phyloP scores from a whole-genome alignment of 768 basidiomycete genomes.

The Pholiota molesta region DNA sequence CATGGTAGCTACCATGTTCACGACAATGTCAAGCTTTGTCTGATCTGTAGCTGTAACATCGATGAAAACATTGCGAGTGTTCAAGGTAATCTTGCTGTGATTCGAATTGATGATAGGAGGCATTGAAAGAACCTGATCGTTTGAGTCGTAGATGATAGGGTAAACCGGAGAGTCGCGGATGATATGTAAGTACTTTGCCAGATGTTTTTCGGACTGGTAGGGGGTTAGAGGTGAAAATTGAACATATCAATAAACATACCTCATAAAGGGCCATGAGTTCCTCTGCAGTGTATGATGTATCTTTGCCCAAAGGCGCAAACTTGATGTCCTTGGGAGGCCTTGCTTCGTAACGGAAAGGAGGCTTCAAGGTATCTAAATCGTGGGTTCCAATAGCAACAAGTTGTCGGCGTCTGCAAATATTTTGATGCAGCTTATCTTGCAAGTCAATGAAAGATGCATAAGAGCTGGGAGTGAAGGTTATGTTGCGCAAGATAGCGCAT shows the following conservation, averaged over 20 bases:
- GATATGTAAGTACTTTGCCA: constrained; percentile 87
- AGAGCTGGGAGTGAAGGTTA: constrained; percentile 84
- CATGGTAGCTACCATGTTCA: constrained; percentile 96
- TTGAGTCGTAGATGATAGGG: constrained; percentile 94
- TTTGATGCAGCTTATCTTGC: constrained; percentile 99
- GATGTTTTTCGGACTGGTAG: constrained; percentile 85
- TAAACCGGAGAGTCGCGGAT: constrained; percentile 95
- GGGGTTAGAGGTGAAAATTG: neutral
- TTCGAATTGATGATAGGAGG: constrained; percentile 99
- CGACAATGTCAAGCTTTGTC: constrained; percentile 94
- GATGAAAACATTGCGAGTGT: constrained; percentile 94
- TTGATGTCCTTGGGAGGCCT: constrained; percentile 85
- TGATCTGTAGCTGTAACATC: constrained; percentile 97
- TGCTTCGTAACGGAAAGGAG: constrained; percentile 89
- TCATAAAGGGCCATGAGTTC: constrained; percentile 95
- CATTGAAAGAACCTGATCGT: constrained; percentile 90
- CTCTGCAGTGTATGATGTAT: constrained; percentile 78
- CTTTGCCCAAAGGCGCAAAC: constrained; percentile 86
- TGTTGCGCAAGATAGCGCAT: constrained; percentile 85
- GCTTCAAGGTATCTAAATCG: constrained; percentile 86
- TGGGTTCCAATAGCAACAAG: constrained; percentile 98
- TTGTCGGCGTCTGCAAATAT: constrained; percentile 87
- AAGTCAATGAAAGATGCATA: constrained; percentile 98
- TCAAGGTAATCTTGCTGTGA: constrained; percentile 94
- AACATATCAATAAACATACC: constrained; percentile 45